Base-by-base conservation (phyloP, 1,139 yeast species). In the Pneumocystis jirovecii region DNA sequence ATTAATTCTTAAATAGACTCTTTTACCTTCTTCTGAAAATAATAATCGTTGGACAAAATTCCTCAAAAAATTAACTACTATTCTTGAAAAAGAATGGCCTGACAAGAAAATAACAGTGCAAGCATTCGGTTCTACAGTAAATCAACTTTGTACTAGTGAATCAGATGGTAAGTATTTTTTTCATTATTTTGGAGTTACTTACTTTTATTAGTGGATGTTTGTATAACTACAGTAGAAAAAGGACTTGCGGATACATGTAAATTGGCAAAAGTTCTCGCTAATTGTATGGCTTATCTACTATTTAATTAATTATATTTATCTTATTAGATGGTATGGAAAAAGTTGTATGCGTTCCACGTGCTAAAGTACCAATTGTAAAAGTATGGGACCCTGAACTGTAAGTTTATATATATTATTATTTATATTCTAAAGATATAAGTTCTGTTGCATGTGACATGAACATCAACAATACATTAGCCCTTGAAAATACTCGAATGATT, bases 301-400 rank as follows among this genome's bases (percentile, higher is more conserved):
- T 21, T 56, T 62, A 5, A 6, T 12, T 8, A 25, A 29, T 63
- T 62, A 19, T 63, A 34, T 31, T 64, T 40, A 60, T 31, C 17
- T 10, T 34, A 31, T 2, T 50, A 68, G 69, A 69, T 42, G 69
- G 70, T 7, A 70, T 71, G 72, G 69, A 69, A 62, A 65, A 69
- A 8, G 67, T 71, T 10, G 67, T 70, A 6, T 71, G 73, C 59
- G 70, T 71, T 21, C 70, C 73, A 1, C 67, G 67, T 7, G 73
- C 73, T 31, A 70, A 70, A 59, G 73, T 71, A 7, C 73, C 73
- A 25, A 71, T 71, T 29, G 73, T 70, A 25, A 70, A 70, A 59
- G 65, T 71, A 35, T 70, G 70, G 70, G 73, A 71, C 64, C 70
- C 72, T 19, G 71, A 70, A 56, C 63, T 66, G 44, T 61, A 67